Percentiles rank a stretch among this genome's conserved stretches.
phyloP scores from a whole-genome alignment of 1,284 basidiomycete genomes.

The Malassezia globosa region DNA sequence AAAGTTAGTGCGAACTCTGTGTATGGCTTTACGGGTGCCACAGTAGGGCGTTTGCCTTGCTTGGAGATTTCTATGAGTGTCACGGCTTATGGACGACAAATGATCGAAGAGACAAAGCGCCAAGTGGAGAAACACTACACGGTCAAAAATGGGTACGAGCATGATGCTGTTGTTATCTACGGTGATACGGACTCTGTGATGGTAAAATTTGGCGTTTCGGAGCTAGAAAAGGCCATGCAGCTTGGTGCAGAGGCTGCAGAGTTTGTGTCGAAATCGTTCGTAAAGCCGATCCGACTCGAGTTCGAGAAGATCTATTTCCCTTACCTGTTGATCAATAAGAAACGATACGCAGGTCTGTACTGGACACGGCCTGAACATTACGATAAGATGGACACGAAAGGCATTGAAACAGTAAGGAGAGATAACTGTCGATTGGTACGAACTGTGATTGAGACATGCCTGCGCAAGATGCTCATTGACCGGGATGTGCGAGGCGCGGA shows the following conservation, averaged over 20 bases:
- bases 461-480: constrained; percentile 47
- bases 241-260: constrained; percentile 79
- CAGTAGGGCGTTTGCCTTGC: constrained; percentile 44
- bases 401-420: constrained; percentile 46
- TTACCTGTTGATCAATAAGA: constrained; percentile 46
- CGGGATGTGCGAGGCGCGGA: constrained; percentile 46
- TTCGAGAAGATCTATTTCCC: constrained; percentile 47
- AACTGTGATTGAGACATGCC: constrained; percentile 45
- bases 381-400: constrained; percentile 48
- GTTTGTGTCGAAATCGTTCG: constrained; percentile 54
- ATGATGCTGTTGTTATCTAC: constrained; percentile 45
- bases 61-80: constrained; percentile 47
- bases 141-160: constrained; percentile 44
- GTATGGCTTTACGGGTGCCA: constrained; percentile 47
- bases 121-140: constrained; percentile 42
- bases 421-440: constrained; percentile 47
- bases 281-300: constrained; percentile 44
- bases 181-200: constrained; percentile 47
- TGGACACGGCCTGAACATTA: constrained; percentile 41
- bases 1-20: constrained; percentile 47
- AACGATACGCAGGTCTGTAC: constrained; percentile 45
- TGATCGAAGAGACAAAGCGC: constrained; percentile 45
- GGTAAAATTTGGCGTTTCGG: constrained; percentile 44
- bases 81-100: constrained; percentile 46
- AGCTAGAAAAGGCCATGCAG: constrained; percentile 39